Evolutionary conservation across 169 alveolate genomes (phyloP), one percentile per base, ranked within the genome.

Genomic region (Eimeria acervulina): DNA sequence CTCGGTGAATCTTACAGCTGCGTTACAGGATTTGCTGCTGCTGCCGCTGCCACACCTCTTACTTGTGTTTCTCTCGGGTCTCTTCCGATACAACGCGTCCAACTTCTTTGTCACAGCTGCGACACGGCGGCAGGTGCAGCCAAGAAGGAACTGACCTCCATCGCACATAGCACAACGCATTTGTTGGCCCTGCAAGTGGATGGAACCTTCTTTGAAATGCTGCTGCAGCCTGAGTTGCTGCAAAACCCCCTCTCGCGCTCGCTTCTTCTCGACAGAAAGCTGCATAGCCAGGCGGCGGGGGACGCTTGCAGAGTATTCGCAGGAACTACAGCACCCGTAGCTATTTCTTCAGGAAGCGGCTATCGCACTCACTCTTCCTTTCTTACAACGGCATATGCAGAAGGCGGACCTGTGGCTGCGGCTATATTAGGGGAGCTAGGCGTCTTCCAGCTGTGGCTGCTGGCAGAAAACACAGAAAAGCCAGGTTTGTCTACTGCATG

Each of bases 61-160:
- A 52, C 93, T 31, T 87, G 61, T 31, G 40, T 87, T n/a, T 61
- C 83, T 21, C 38, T 61, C 51, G 93, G 83, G 1, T 15, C 33
- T 33, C 81, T 87, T 87, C 93, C 93, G 44, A 55, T 87, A 38
- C 93, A 87, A 70, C 59, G 93, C 42, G 47, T 87, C 19, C 66
- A 59, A 61, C 81, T 87, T 63, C n/a, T 61, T 5, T 59, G 93
- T 42, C 17, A 87, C 63, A 61, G 31, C 42, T 17, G 63, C 59
- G 40, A 61, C 63, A 61, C n/a, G 31, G 66, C 52, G 26, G 26
- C 1, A 38, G 63, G 15, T 1, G 44, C 93, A 55, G 93, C 31
- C n/a, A 19, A 33, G 15, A 70, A 44, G 63, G 51, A 33, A 36
- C 47, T 19, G 59, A 26, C 40, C 51, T 23, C 55, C 33, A 12